Conservation (phyloP, 257 asterid genomes). For the Solanum lycopersicoides region DNA sequence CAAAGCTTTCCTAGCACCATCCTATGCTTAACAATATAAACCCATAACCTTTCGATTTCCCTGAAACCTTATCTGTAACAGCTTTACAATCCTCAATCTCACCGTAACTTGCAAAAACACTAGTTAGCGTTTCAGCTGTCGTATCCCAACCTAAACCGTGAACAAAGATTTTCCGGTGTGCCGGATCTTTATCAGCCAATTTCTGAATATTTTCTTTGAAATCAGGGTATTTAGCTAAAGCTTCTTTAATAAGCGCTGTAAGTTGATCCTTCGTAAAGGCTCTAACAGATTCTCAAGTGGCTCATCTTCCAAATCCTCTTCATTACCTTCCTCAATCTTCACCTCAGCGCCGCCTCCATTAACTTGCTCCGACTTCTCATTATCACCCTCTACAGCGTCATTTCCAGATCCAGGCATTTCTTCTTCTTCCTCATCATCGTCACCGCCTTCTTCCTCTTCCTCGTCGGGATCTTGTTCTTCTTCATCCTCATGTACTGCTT, state of each 20-base stretch:
- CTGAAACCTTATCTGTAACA: slow-evolving; percentile 67
- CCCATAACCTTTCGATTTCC: slow-evolving; percentile 82
- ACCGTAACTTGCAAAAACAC: slow-evolving; percentile 62
- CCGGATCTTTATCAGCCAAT: slow-evolving; percentile 80
- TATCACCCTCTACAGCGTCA: not conserved
- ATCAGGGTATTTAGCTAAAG: slow-evolving; percentile 55
- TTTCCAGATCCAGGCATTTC: slow-evolving; percentile 1
- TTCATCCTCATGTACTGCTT: slow-evolving; percentile 8
- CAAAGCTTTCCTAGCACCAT: slow-evolving; percentile 67
- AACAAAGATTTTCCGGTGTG: slow-evolving; percentile 89
- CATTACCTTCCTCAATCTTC: slow-evolving; percentile 17
- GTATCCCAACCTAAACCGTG: slow-evolving; percentile 98
- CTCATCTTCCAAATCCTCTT: slow-evolving; percentile 58
- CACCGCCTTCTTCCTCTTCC: slow-evolving; percentile 12
- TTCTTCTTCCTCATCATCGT: slow-evolving; percentile 22
- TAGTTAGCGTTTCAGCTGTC: slow-evolving; percentile 49
- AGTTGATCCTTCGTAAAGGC: slow-evolving; percentile 78
- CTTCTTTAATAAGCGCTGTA: slow-evolving; percentile 53
- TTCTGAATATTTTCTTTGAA: slow-evolving; percentile 38
- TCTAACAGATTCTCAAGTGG: slow-evolving; percentile 78
- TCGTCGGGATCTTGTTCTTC: slow-evolving; percentile 14
- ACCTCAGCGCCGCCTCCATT: slow-evolving; percentile 33
- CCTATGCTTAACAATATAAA: slow-evolving; percentile 73
- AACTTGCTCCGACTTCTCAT: slow-evolving; percentile 4
- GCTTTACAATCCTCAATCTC: slow-evolving; percentile 97